Conservation (phyloP, 2,329 filamentous ascomycete species). For the Juglanconis juglandina region DNA sequence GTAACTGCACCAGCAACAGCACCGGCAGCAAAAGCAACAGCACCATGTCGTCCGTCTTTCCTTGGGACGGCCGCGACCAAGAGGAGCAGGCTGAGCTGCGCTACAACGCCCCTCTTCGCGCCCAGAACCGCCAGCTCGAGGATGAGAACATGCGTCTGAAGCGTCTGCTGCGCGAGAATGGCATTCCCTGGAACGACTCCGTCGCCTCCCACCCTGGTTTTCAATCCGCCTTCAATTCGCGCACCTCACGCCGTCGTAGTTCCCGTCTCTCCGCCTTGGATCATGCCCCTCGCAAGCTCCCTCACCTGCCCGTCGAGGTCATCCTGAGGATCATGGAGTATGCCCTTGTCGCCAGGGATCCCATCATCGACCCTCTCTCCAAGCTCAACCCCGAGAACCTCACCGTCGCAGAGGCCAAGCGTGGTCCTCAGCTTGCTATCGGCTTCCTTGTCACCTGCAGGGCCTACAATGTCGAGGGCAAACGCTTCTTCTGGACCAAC, state of each 20-base stretch:
- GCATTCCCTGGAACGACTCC: constrained; percentile 47
- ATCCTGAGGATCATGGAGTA: constrained; percentile 50
- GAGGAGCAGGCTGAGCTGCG: constrained; percentile 46
- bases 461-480: constrained; percentile 48
- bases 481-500: constrained; percentile 45
- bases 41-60: constrained; percentile 20
- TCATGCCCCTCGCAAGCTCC: constrained; percentile 25
- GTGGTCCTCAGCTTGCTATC: constrained; percentile 49
- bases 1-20: background rate
- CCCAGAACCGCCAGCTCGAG: constrained; percentile 40
- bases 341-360: constrained; percentile 44
- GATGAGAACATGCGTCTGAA: constrained; percentile 51
- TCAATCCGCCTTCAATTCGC: constrained; percentile 26
- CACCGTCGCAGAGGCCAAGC: constrained; percentile 39
- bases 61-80: constrained; percentile 52
- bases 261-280: constrained; percentile 28
- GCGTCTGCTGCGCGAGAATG: constrained; percentile 48
- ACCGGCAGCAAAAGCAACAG: no score
- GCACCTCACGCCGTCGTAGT: constrained; percentile 21
- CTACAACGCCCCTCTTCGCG: constrained; percentile 48
- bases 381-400: constrained; percentile 41
- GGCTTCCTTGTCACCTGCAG: constrained; percentile 51
- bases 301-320: constrained; percentile 50
- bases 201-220: constrained; percentile 29
- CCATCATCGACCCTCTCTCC: constrained; percentile 54